Evolutionary conservation across 176 grass and related monocot genomes (phyloP).

Genomic region (Aegilops speltoides): DNA sequence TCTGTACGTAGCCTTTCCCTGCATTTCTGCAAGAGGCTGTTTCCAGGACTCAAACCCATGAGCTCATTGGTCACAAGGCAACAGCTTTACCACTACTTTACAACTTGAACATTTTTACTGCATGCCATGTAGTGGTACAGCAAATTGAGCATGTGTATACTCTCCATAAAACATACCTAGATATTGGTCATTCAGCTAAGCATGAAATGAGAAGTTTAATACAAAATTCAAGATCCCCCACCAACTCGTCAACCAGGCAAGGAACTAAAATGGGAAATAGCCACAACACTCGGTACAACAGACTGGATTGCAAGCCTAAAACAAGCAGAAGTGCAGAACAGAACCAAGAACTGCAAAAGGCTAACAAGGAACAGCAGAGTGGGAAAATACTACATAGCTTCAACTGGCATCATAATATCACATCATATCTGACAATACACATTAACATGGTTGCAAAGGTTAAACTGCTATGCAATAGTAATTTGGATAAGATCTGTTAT

Average conservation of each 20-base stretch:
- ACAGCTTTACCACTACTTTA: too few species aligned
- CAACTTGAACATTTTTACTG: neutral
- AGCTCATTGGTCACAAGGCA: too few species aligned
- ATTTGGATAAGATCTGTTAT: neutral
- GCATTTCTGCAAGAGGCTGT: too few species aligned
- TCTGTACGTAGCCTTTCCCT: too few species aligned
- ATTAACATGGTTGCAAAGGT: constrained; percentile 1
- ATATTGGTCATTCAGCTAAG: neutral
- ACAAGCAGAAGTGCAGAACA: neutral
- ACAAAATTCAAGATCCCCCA: constrained; percentile 9
- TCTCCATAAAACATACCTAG: neutral
- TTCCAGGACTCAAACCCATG: too few species aligned
- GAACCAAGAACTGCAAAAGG: neutral
- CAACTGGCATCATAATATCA: neutral
- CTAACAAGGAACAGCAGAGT: neutral
- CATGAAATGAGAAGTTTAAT: constrained; percentile 1
- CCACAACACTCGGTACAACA: neutral
- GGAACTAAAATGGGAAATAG: constrained; percentile 14
- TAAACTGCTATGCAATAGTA: neutral
- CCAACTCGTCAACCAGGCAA: constrained; percentile 4
- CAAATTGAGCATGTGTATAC: neutral
- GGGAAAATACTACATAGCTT: neutral
- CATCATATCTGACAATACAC: constrained; percentile 12
- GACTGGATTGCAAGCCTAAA: constrained; percentile 1
- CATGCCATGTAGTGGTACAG: neutral